Conservation (phyloP, 106 monocot species). For the Phalaenopsis aphrodite region DNA sequence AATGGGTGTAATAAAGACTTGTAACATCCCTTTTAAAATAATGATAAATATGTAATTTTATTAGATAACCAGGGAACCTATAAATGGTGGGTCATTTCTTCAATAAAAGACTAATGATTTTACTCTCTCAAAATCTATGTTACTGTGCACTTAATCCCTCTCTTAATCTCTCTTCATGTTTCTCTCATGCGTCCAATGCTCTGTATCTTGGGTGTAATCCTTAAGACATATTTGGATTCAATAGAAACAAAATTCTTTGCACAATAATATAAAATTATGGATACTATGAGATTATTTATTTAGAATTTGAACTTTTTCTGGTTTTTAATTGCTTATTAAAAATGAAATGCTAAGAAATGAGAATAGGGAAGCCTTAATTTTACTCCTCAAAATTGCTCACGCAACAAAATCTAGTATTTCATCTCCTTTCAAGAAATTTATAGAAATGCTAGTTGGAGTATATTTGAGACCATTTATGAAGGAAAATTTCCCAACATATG, state of each 20-base stretch:
- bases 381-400: conserved; percentile 71
- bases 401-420: conserved; percentile 82
- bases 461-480: conserved; percentile 46
- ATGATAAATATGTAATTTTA: too few species aligned
- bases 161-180: too few species aligned
- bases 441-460: conserved; percentile 55
- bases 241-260: not conserved
- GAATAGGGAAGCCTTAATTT: conserved; percentile 82
- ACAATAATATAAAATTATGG: not conserved
- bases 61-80: too few species aligned
- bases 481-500: conserved; percentile 87
- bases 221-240: too few species aligned
- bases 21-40: too few species aligned
- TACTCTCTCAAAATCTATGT: too few species aligned
- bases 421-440: conserved; percentile 74
- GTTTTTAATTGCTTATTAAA: conserved; percentile 55
- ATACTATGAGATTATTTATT: not conserved
- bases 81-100: too few species aligned
- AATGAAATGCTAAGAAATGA: conserved; percentile 78
- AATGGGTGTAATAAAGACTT: too few species aligned
- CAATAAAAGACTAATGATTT: too few species aligned
- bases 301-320: not conserved
- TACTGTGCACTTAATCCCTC: too few species aligned
- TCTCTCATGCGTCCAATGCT: too few species aligned
- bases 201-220: too few species aligned